phyloP scores from a whole-genome alignment of 75 land plant genomes.

The Selaginella moellendorffii region DNA sequence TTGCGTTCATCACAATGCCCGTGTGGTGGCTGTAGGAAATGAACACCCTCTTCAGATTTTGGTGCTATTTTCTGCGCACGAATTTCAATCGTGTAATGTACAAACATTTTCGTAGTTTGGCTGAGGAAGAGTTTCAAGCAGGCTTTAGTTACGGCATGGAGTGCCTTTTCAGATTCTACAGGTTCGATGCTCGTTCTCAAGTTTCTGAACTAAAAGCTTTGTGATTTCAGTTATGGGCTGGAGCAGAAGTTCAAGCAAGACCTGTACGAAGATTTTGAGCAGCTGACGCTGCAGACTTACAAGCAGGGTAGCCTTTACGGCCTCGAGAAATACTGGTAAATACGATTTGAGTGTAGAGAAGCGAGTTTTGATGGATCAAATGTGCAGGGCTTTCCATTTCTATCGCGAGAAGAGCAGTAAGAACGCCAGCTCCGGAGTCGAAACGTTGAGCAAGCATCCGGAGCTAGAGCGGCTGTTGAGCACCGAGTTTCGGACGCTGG shows the following conservation, averaged over 20 bases:
- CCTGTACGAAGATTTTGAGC: slow-evolving; percentile 88
- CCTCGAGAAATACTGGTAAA: slow-evolving; percentile 97
- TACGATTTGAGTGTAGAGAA: neutral
- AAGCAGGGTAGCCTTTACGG: slow-evolving; percentile 88
- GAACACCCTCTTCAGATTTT: slow-evolving; percentile 87
- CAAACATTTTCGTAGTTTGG: slow-evolving; percentile 60
- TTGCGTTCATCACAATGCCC: too few relatives aligned
- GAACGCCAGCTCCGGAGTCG: slow-evolving; percentile 21
- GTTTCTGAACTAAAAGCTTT: neutral
- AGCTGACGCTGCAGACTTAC: slow-evolving; percentile 69
- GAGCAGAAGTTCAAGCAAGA: slow-evolving; percentile 72
- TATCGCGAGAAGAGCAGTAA: slow-evolving; percentile 46
- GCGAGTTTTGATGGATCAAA: neutral
- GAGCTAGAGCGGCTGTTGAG: slow-evolving; percentile 69
- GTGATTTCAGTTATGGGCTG: slow-evolving; percentile 66
- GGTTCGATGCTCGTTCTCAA: slow-evolving; percentile 41
- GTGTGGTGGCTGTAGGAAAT: slow-evolving; percentile 68
- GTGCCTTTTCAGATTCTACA: slow-evolving; percentile 97
- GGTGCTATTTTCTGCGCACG: slow-evolving; percentile 80
- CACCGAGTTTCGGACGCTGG: slow-evolving; percentile 52
- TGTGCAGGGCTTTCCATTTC: slow-evolving; percentile 80
- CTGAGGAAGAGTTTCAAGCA: slow-evolving; percentile 83
- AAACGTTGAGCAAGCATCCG: slow-evolving; percentile 52
- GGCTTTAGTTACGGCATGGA: slow-evolving; percentile 86
- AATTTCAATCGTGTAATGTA: slow-evolving; percentile 73